Evolutionary conservation across 306 rosid species (phyloP).

Genomic region (Prunus salicina): DNA sequence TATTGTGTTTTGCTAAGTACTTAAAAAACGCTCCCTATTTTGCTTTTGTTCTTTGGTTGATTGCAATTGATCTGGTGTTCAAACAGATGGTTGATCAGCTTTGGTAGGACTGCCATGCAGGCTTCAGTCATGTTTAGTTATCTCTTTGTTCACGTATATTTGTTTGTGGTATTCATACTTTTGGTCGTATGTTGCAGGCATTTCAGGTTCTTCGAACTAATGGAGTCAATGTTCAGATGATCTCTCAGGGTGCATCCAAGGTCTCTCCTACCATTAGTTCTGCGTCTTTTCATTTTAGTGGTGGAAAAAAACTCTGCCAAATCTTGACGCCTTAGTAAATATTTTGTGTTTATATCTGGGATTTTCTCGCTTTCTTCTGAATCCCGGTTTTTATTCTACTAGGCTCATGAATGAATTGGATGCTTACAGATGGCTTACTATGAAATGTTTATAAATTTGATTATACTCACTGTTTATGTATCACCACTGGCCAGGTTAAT

Average conservation of each 20-base stretch:
- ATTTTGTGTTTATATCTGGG: not conserved
- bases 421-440: not conserved
- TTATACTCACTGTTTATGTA: constrained; percentile 10
- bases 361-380: not conserved
- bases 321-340: not conserved
- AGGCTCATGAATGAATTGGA: not conserved
- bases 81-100: not conserved
- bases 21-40: not conserved
- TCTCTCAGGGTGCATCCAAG: constrained; percentile 98
- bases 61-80: not conserved
- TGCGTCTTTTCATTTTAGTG: not conserved
- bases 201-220: constrained; percentile 73
- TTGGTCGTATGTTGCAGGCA: constrained; percentile 46
- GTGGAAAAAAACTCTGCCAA: not conserved
- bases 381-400: not conserved
- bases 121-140: constrained; percentile 11
- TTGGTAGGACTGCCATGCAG: constrained; percentile 1
- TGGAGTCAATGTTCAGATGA: constrained; percentile 96
- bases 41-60: not conserved
- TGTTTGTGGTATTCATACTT: constrained; percentile 13
- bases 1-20: constrained; percentile 14
- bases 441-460: not conserved
- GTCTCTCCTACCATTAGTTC: constrained; percentile 34
- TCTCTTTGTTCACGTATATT: not conserved
- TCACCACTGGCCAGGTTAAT: constrained; percentile 58